Percentiles rank a stretch among this genome's conserved stretches.
These are phyloP conservation scores for Quercus phellos DNA, from an alignment of 331 rosid genomes.

Conservation along the genomic window DNA sequence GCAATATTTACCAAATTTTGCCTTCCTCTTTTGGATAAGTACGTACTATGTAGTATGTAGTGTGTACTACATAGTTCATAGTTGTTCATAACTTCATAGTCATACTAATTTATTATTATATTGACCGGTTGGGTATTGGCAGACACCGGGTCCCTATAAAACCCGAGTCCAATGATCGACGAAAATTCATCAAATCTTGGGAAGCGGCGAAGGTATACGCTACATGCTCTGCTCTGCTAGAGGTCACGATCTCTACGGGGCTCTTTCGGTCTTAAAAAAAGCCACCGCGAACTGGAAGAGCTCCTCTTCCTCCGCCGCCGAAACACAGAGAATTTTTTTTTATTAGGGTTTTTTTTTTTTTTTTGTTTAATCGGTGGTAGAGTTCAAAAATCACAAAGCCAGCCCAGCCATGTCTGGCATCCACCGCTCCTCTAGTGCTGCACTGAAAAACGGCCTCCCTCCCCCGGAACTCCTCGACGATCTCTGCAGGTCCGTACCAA, in stretches of 20 bases:
- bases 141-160: neutral
- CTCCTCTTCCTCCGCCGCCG: no score
- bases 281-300: no score
- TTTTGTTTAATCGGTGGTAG: constrained; percentile 8
- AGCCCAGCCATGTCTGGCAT: constrained; percentile 54
- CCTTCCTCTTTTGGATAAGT: no score
- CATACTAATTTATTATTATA: no score
- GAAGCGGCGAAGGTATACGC: neutral
- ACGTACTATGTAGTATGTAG: no score
- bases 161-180: neutral
- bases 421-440: constrained; percentile 55
- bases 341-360: neutral
- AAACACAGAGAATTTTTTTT: neutral
- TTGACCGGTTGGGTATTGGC: neutral
- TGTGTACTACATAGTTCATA: no score
- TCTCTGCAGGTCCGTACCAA: constrained; percentile 67
- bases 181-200: neutral
- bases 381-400: constrained; percentile 17
- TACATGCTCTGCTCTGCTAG: neutral
- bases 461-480: constrained; percentile 92
- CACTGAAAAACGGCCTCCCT: constrained; percentile 70
- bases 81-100: no score
- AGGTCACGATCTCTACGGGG: neutral
- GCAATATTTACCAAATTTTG: no score
- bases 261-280: no score